A percentile compares a stretch with the other conserved stretches of the same genome.
Evolutionary conservation across 345 rosid genomes (phyloP).

Genomic region (Citrus maxima): DNA sequence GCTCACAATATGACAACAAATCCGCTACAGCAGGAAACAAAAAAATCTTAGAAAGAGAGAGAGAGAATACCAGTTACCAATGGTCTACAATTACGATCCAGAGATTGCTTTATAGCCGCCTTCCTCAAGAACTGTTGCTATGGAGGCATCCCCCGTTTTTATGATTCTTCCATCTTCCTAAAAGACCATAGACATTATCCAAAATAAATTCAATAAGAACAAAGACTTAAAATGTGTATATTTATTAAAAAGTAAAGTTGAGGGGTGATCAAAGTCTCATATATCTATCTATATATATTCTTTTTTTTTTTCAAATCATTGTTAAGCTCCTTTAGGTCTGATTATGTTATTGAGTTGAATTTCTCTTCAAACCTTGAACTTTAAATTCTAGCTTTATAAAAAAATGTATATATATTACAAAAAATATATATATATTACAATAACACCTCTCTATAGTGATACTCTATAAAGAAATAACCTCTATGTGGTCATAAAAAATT

Average conservation of each 20-base stretch:
- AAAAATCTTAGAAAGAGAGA: background rate
- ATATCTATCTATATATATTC: no score
- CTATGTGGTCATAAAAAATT: no score
- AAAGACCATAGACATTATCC: constrained; percentile 14
- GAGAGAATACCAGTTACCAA: constrained; percentile 3
- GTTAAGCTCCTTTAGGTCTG: background rate
- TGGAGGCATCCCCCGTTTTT: constrained; percentile 75
- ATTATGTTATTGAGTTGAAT: background rate
- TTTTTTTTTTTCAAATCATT: background rate
- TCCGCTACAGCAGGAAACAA: background rate
- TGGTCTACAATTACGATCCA: constrained; percentile 20
- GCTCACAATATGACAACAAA: background rate
- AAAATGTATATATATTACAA: no score
- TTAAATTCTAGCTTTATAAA: background rate
- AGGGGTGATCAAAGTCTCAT: background rate
- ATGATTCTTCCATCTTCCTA: constrained; percentile 86
- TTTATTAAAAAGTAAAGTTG: no score
- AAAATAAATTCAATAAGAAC: background rate
- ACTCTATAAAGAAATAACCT: no score
- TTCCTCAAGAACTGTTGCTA: constrained; percentile 72
- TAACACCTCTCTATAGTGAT: no score
- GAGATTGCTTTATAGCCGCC: constrained; percentile 81
- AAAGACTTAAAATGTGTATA: background rate
- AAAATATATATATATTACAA: no score
- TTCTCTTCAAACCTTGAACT: background rate